Evolutionary conservation across 1,284 basidiomycete genomes (phyloP).

Genomic region (Neolentinus lepideus): DNA sequence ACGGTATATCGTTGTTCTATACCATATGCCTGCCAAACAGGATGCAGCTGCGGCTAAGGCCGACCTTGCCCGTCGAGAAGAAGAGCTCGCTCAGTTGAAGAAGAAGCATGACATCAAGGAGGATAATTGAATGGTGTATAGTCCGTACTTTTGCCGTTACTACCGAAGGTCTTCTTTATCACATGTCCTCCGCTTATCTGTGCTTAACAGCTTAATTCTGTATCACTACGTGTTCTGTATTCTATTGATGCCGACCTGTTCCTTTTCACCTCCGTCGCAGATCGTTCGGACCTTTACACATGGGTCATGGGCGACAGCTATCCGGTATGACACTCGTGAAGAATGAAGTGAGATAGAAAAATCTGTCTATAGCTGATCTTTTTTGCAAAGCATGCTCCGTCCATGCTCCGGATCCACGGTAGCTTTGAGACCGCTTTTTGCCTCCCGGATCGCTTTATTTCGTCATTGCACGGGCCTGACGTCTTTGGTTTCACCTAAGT

Average conservation of each 20-base stretch:
- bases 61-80: slow-evolving; percentile 87
- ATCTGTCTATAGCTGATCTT: not conserved
- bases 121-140: slow-evolving; percentile 47
- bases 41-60: slow-evolving; percentile 90
- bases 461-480: not conserved
- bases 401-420: not conserved
- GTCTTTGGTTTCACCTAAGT: not conserved
- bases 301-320: not conserved
- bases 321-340: not conserved
- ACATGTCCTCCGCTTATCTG: not conserved
- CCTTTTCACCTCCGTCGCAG: not conserved
- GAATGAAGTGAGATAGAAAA: not conserved
- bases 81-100: slow-evolving; percentile 86
- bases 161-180: not conserved
- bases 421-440: not conserved
- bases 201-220: not conserved
- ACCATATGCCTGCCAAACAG: slow-evolving; percentile 95
- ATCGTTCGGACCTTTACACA: not conserved
- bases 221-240: not conserved
- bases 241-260: not conserved
- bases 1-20: slow-evolving; percentile 95
- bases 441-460: not conserved
- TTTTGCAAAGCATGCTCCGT: not conserved
- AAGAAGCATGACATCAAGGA: slow-evolving; percentile 72
- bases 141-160: not conserved